Conservation (phyloP, 176 grass and related monocot genomes). For the Carex myosuroides region DNA sequence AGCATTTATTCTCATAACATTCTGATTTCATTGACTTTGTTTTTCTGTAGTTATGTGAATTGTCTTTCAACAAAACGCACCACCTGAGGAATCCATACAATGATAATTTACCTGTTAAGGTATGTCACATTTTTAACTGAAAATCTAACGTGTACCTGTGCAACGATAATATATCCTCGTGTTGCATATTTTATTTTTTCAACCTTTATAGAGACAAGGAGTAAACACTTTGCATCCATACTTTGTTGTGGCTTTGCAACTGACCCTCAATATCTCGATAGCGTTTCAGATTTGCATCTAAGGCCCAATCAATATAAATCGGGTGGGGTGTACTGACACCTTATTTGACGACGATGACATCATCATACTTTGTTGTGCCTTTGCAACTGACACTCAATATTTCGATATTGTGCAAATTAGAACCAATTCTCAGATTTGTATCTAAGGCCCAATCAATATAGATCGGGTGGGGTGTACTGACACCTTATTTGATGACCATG, state of each 20-base stretch:
- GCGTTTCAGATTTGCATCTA: neutral
- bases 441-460: neutral
- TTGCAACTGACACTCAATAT: neutral
- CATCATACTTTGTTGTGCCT: neutral
- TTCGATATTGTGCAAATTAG: neutral
- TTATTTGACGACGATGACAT: neutral
- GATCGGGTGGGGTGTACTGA: neutral
- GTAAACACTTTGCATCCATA: neutral
- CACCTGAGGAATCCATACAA: conserved; percentile 98
- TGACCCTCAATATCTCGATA: neutral
- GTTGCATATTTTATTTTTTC: conserved; percentile 4
- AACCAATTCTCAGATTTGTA: neutral
- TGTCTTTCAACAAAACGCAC: conserved; percentile 98
- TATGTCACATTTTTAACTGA: conserved; percentile 26
- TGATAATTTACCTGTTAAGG: conserved; percentile 98
- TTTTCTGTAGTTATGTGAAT: conserved; percentile 81
- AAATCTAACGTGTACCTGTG: neutral
- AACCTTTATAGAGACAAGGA: neutral
- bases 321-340: neutral
- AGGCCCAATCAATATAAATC: neutral
- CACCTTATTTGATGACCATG: neutral
- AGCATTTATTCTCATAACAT: neutral
- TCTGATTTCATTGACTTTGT: conserved; percentile 13
- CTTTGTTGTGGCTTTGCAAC: neutral
- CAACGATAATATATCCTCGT: neutral